These are phyloP conservation scores for Thielaviopsis musarum DNA, from an alignment of 2,329 filamentous ascomycete genomes.

Conservation along the genomic window DNA sequence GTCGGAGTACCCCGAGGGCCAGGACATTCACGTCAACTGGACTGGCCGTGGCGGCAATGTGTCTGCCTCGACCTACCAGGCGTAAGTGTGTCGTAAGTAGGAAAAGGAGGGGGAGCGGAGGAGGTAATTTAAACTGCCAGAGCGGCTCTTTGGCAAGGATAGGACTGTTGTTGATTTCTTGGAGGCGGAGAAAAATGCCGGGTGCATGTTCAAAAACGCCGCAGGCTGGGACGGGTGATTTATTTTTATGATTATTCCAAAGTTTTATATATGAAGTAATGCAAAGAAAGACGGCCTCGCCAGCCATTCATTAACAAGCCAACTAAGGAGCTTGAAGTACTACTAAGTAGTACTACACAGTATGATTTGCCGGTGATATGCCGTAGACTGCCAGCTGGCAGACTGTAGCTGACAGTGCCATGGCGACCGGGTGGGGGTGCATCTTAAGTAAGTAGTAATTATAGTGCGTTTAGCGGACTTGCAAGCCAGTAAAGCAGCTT, in stretches of 20 bases:
- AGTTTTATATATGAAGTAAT: constrained; percentile 12
- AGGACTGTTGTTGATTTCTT: background rate
- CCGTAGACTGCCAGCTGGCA: background rate
- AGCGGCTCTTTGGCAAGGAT: background rate
- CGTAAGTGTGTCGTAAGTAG: constrained; percentile 37
- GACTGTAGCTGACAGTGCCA: background rate
- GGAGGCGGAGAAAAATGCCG: constrained; percentile 3
- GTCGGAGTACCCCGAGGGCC: constrained; percentile 64
- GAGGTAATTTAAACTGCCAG: background rate
- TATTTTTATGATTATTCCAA: constrained; percentile 9
- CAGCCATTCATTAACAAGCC: background rate
- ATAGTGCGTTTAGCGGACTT: background rate
- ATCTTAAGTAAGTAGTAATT: too few species aligned
- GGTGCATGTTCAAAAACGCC: constrained; percentile 3
- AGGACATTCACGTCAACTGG: constrained; percentile 99
- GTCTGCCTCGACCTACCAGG: constrained; percentile 93
- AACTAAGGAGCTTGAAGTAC: too few species aligned
- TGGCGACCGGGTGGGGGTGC: too few species aligned
- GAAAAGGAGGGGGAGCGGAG: background rate
- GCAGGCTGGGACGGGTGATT: constrained; percentile 8
- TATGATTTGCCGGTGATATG: background rate
- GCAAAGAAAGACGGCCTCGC: constrained; percentile 6
- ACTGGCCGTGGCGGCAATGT: constrained; percentile 95
- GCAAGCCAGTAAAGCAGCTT: background rate
- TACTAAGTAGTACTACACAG: too few species aligned